Percentiles rank a stretch among this genome's conserved stretches.
These are phyloP conservation scores for Metschnikowia chrysomelidarum DNA, from an alignment of 805 yeast species.

Conservation along the genomic window DNA sequence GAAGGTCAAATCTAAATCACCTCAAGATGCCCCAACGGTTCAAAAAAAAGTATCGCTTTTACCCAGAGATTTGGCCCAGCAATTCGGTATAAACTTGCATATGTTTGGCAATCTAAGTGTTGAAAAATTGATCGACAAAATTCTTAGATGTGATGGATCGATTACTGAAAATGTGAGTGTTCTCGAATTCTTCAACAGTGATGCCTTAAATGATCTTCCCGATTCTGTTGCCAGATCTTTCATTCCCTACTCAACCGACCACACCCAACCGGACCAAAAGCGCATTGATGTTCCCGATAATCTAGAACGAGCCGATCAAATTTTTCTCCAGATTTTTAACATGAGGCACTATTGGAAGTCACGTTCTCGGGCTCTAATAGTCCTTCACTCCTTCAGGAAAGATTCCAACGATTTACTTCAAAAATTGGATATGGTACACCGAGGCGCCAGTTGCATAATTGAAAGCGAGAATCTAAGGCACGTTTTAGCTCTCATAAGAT, in stretches of 20 bases:
- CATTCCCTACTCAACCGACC: constrained; percentile 63
- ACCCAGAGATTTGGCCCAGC: constrained; percentile 77
- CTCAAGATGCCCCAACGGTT: background rate
- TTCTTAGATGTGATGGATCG: constrained; percentile 58
- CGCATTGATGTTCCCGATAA: constrained; percentile 26
- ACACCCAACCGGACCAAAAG: constrained; percentile 16
- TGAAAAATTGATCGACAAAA: constrained; percentile 51
- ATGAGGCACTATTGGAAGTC: constrained; percentile 70
- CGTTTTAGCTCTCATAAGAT: constrained; percentile 78
- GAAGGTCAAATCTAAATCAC: constrained; percentile 31
- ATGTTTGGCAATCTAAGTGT: constrained; percentile 53
- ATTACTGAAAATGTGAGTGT: constrained; percentile 54
- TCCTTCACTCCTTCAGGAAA: constrained; percentile 55
- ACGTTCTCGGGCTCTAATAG: constrained; percentile 60
- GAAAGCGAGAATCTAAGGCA: constrained; percentile 65
- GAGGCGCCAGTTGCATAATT: constrained; percentile 65
- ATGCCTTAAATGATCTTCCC: constrained; percentile 60
- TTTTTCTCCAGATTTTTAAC: constrained; percentile 67
- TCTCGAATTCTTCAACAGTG: constrained; percentile 67
- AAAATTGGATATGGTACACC: constrained; percentile 63
- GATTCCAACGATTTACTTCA: constrained; percentile 61
- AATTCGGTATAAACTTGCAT: constrained; percentile 76
- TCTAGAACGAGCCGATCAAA: constrained; percentile 67
- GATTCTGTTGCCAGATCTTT: constrained; percentile 53
- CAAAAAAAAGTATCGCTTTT: constrained; percentile 58